Evolutionary conservation across 768 basidiomycete genomes (phyloP), one percentile per base, ranked within the genome.

Genomic region (Mrakia hoshinonis): DNA sequence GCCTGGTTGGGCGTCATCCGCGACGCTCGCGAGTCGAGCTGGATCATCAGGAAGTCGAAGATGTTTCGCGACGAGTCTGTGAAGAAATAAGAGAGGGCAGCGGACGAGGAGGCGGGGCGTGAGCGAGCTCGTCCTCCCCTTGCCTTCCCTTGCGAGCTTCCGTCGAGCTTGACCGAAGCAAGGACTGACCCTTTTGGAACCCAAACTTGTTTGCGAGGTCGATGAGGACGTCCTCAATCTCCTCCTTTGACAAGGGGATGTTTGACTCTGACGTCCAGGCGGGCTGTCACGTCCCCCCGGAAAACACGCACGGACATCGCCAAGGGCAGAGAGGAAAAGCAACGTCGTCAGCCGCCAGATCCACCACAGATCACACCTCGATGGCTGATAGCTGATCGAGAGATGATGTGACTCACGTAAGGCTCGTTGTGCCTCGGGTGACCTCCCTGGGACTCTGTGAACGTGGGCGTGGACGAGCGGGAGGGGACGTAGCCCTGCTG

Each of bases 191-290:
- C 91, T 96, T 84, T 92, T 98, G 96, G 79, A 99, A 99, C 73
- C 96, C 96, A 81, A 98, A 99, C 81, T 98, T 99, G 84, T 97
- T 93, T 34, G 92, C 89, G 43, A 99, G 84, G 82, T 98, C 96
- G 64, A 97, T 85, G 78, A 98, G 91, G 63, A 99, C 91, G 78
- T 99, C 96, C 79, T 98, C 95, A 69, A 98, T 97, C 82, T 97
- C 96, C 79, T 99, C 96, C 83, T 98, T 97, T 24, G 92, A 94
- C 18, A 99, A 83, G n/a, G 95, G 95, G 73, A 97, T 96, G 75
- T 90, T 87, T 18, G 90, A 87, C 65, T 98, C 96, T 49, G 87
- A 80, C 12, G 87, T 87, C 96, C 96, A 99, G 0, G 95, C 92
- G 0, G 95, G 90, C 77, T 78, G 47, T 43, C 43, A 43, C 43